Percentiles rank a stretch among this genome's conserved stretches.
Evolutionary conservation across 1,139 yeast genomes (phyloP).

Genomic region (Casaregolazyma suthepensis): DNA sequence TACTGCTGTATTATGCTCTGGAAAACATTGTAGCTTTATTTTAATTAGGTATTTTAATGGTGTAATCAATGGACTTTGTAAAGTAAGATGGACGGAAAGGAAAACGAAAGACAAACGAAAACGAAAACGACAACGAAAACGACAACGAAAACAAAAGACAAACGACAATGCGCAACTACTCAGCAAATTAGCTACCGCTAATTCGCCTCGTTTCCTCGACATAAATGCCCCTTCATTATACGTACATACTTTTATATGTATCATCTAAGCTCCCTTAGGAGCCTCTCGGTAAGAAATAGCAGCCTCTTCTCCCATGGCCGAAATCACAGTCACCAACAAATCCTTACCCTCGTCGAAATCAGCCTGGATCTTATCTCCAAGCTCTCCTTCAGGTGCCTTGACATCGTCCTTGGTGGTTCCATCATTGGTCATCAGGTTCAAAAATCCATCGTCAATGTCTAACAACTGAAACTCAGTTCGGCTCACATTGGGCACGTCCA

Average conservation of each 20-base stretch:
- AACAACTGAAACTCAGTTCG: slow-evolving; percentile 96
- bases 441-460: slow-evolving; percentile 97
- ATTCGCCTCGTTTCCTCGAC: no score
- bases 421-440: slow-evolving; percentile 91
- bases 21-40: neutral
- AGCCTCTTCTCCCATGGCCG: slow-evolving; percentile 99
- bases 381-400: slow-evolving; percentile 95
- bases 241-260: neutral
- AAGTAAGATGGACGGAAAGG: neutral
- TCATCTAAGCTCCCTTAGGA: slow-evolving; percentile 49
- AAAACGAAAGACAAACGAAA: no score
- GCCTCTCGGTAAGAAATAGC: slow-evolving; percentile 97
- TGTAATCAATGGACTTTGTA: neutral
- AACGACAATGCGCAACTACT: no score
- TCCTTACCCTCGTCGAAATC: slow-evolving; percentile 98
- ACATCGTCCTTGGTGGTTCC: slow-evolving; percentile 99
- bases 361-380: slow-evolving; percentile 85
- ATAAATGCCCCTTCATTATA: neutral
- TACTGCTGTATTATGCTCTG: neutral
- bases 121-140: no score
- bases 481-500: slow-evolving; percentile 97
- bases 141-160: no score
- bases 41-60: neutral
- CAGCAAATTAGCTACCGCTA: no score
- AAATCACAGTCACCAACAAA: slow-evolving; percentile 85